Evolutionary conservation across 2,329 filamentous ascomycete genomes (phyloP), one percentile per base, ranked within the genome.

Genomic region (Penicillium frequentans): DNA sequence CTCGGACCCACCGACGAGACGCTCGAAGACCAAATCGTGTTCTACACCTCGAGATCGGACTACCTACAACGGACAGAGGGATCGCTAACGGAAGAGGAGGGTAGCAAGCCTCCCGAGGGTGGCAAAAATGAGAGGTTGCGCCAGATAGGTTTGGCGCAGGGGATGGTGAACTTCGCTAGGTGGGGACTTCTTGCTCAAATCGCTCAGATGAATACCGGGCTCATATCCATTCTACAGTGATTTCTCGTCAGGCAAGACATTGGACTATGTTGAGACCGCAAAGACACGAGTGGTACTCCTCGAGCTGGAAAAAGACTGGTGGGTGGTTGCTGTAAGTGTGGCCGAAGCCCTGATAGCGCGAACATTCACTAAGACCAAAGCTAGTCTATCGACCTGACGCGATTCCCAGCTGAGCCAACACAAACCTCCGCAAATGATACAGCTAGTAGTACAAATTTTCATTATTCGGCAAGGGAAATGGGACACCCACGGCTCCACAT

Each of bases 121-220:
- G 86, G 92, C 68, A 86, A 87, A 70, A 95, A 98, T 75, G 90
- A 96, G 77, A 89, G 88, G 66, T 80, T 98, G 68, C 86, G 95
- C 63, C 93, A 97, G 80, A 92, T 99, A 71, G 95, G 95, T 37
- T 85, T 99, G 61, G 95, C 95, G 42, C 95, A 99, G 78, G 95
- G 93, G 71, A 96, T 98, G 89, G 89, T 96, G 57, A 90, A 88
- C 72, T 99, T 99, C 77, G 90, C 90, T 64, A 85, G 82, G 84
- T 87, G 76, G 59, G 76, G 67, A 60, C 54, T 52, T 63, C 61
- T 68, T 39, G 35, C 37, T 56, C 27, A 23, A 47, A 14, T 21
- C 39, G 45, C 9, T 5, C 24, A 35, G 47, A 27, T 48, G 37
- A 45, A 42, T 27, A 31, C 37, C 27, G 26, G 27, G 39, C 64